These are phyloP conservation scores for Coemansia sp. DNA, from an alignment of 192 early-diverging fungal genomes.

Conservation along the genomic window DNA sequence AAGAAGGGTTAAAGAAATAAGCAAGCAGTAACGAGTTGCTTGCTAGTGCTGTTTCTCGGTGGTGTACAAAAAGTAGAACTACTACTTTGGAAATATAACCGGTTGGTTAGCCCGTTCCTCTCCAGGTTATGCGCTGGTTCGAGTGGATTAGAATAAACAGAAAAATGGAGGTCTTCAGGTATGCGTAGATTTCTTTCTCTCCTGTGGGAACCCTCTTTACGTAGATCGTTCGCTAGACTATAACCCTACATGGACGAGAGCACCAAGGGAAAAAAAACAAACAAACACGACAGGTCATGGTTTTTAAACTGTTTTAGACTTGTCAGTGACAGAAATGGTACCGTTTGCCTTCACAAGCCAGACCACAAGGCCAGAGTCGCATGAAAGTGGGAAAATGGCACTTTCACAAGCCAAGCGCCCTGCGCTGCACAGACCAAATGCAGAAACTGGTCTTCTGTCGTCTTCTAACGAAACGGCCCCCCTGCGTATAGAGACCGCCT, in stretches of 20 bases:
- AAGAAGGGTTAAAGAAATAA: neutral
- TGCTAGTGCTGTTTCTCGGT: neutral
- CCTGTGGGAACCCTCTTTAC: neutral
- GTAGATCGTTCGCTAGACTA: neutral
- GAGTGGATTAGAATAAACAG: constrained; percentile 1
- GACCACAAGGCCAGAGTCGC: neutral
- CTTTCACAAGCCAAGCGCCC: constrained; percentile 4
- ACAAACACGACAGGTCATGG: neutral
- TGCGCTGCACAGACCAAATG: neutral
- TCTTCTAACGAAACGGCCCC: neutral
- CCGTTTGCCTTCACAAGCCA: constrained; percentile 5
- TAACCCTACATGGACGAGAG: neutral
- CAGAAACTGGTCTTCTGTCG: neutral
- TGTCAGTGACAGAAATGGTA: neutral
- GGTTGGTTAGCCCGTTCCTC: neutral
- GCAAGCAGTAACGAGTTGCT: neutral
- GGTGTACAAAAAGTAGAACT: constrained; percentile 1
- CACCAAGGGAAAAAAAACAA: neutral
- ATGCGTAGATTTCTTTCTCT: neutral
- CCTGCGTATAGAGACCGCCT: neutral
- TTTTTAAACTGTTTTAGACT: neutral
- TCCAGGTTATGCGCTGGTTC: neutral
- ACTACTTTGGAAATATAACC: neutral
- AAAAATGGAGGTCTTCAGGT: neutral
- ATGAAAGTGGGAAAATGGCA: neutral